Conservation (phyloP, 208 protist genomes). For the Entamoeba histolytica region DNA sequence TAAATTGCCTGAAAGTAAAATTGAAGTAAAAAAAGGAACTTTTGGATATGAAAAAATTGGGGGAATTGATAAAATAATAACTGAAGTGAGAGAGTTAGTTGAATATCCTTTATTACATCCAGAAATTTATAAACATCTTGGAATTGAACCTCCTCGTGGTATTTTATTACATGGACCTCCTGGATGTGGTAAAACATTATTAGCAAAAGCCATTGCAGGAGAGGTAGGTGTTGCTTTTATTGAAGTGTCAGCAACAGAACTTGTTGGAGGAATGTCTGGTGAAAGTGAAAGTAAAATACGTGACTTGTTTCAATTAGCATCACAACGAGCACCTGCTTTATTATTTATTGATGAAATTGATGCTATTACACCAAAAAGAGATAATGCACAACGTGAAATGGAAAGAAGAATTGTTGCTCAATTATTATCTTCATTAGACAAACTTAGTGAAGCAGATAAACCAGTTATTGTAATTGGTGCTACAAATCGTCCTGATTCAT, state of each 20-base stretch:
- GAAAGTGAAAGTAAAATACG: slow-evolving; percentile 85
- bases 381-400: slow-evolving; percentile 79
- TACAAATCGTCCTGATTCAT: slow-evolving; percentile 33
- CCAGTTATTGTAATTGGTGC: slow-evolving; percentile 46
- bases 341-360: slow-evolving; percentile 98
- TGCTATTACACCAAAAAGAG: slow-evolving; percentile 62
- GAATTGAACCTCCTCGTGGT: background rate
- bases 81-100: slow-evolving; percentile 95
- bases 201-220: slow-evolving; percentile 20
- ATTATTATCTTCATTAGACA: slow-evolving; percentile 90
- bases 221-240: slow-evolving; percentile 44
- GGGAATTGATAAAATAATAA: slow-evolving; percentile 93
- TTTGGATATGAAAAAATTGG: slow-evolving; percentile 90
- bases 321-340: slow-evolving; percentile 62
- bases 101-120: slow-evolving; percentile 81
- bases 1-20: too few species aligned
- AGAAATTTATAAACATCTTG: background rate
- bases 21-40: background rate
- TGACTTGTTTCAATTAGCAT: slow-evolving; percentile 56
- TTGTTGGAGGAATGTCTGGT: slow-evolving; percentile 88
- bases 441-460: background rate
- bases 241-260: slow-evolving; percentile 68
- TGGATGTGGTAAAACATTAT: slow-evolving; percentile 25
- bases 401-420: slow-evolving; percentile 88
- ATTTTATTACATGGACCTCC: slow-evolving; percentile 19